phyloP scores from a whole-genome alignment of 257 asterid species.

The Fraxinus americana region DNA sequence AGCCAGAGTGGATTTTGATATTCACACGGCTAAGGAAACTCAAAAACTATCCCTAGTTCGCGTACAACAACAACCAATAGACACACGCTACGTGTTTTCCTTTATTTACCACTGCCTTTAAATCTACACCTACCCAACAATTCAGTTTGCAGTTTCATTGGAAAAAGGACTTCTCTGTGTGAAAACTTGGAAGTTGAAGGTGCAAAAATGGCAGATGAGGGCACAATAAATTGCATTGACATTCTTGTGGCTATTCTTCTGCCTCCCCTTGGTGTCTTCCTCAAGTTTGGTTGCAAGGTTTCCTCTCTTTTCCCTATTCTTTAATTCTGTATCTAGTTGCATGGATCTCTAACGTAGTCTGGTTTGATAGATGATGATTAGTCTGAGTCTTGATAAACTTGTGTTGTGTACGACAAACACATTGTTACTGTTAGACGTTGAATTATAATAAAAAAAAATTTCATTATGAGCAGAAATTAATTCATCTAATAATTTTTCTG shows the following conservation, averaged over 20 bases:
- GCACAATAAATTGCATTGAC: slow-evolving; percentile 27
- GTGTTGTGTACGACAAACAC: neutral
- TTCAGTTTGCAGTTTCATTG: neutral
- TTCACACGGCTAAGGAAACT: neutral
- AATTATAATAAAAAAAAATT: no score
- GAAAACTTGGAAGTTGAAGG: neutral
- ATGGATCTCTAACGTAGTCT: neutral
- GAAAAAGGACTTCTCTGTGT: neutral
- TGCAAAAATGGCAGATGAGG: neutral
- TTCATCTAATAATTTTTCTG: neutral
- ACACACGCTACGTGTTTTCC: neutral
- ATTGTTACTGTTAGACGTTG: no score
- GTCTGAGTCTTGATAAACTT: neutral
- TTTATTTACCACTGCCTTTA: neutral
- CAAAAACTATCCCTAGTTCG: no score
- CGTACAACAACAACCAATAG: no score
- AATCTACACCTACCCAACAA: neutral
- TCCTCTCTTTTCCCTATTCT: neutral
- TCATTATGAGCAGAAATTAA: neutral
- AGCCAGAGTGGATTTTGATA: neutral
- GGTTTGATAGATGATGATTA: no score
- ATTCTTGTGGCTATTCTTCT: slow-evolving; percentile 33
- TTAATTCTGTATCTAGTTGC: neutral
- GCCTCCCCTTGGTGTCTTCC: slow-evolving; percentile 39
- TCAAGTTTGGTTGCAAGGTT: slow-evolving; percentile 38